phyloP scores from a whole-genome alignment of 2,329 filamentous ascomycete genomes.

The Endothia cerciana region DNA sequence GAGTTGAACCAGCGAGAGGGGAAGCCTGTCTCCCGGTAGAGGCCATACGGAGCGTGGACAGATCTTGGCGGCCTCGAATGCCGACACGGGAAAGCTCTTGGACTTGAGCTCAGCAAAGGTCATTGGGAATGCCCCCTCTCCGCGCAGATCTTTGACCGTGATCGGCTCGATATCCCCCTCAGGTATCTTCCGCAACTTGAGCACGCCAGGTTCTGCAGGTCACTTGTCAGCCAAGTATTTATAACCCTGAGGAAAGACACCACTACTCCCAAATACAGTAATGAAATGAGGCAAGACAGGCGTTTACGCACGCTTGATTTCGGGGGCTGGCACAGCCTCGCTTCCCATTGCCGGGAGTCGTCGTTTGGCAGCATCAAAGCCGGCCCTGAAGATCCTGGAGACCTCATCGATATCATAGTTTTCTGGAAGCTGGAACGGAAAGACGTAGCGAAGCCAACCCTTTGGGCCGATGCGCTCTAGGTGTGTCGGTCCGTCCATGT shows the following conservation, averaged over 20 bases:
- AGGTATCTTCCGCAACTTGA: conserved; percentile 38
- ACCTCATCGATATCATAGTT: conserved; percentile 36
- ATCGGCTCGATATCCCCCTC: conserved; percentile 34
- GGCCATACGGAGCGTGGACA: conserved; percentile 36
- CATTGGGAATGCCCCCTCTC: conserved; percentile 32
- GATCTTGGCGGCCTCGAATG: conserved; percentile 32
- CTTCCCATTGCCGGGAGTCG: conserved; percentile 37
- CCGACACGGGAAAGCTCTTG: conserved; percentile 34
- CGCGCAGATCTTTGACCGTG: conserved; percentile 35
- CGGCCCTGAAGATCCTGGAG: conserved; percentile 34
- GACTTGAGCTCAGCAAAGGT: conserved; percentile 35
- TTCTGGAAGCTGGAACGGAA: conserved; percentile 39
- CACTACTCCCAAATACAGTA: background rate
- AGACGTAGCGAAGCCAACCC: conserved; percentile 40
- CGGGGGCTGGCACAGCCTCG: conserved; percentile 38
- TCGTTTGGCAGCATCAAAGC: conserved; percentile 35
- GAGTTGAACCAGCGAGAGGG: conserved; percentile 32
- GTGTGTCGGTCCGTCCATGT: conserved; percentile 35
- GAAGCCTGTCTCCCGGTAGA: conserved; percentile 31
- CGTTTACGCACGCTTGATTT: conserved; percentile 31
- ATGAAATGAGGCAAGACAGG: background rate
- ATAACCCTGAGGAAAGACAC: background rate
- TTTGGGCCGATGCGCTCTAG: conserved; percentile 42
- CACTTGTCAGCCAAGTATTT: conserved; percentile 1
- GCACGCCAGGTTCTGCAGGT: conserved; percentile 34